phyloP scores from a whole-genome alignment of 208 protist genomes.

The Acanthamoeba sp. region DNA sequence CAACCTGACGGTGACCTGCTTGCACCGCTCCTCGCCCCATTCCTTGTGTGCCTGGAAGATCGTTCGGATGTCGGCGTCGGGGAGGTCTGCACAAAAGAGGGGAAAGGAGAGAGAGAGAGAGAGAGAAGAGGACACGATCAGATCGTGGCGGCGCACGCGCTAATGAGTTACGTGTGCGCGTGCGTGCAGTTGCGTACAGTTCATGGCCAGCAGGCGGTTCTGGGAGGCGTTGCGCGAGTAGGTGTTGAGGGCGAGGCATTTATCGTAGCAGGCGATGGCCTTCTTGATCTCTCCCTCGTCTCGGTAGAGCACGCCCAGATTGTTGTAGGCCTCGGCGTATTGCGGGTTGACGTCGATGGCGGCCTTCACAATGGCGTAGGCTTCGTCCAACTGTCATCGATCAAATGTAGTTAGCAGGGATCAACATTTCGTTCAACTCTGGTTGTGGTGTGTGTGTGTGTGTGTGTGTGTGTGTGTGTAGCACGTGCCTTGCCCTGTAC shows the following conservation, averaged over 20 bases:
- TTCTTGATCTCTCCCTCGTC: constrained; percentile 80
- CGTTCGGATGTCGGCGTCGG: not conserved
- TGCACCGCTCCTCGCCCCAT: constrained; percentile 46
- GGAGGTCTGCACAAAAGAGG: not conserved
- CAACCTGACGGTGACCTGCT: not conserved
- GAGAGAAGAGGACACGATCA: too few species aligned
- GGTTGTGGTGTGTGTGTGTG: not conserved
- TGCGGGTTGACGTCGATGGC: constrained; percentile 75
- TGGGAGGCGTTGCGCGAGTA: constrained; percentile 73
- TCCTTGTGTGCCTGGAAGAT: constrained; percentile 1
- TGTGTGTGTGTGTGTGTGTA: not conserved
- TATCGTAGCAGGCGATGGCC: constrained; percentile 76
- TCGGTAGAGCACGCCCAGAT: constrained; percentile 84
- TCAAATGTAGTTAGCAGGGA: not conserved
- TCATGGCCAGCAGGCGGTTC: constrained; percentile 77
- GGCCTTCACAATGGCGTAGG: constrained; percentile 15
- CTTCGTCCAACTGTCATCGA: constrained; percentile 67
- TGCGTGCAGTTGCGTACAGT: constrained; percentile 72
- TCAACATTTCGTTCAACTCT: too few species aligned
- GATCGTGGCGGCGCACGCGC: too few species aligned
- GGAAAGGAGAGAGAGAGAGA: not conserved
- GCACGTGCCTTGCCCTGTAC: constrained; percentile 46
- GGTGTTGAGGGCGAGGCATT: constrained; percentile 46
- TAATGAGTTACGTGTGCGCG: not conserved
- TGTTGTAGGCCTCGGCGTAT: constrained; percentile 81